Conservation (phyloP, 2,329 filamentous ascomycete genomes). For the Penicillium sclerotiorum region DNA sequence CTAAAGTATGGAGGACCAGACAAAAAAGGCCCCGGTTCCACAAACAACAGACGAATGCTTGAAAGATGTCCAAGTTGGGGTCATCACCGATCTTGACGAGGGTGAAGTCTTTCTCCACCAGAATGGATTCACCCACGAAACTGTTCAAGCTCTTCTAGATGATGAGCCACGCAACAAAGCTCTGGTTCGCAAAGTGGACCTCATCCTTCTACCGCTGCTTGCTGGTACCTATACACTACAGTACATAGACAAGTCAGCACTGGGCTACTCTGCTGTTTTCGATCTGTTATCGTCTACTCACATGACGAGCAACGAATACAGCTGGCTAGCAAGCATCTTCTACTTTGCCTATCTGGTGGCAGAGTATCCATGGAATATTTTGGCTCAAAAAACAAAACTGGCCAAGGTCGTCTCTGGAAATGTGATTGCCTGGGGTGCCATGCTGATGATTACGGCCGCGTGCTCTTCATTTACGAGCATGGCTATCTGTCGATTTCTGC, state of each 20-base stretch:
- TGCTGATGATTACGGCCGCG: slow-evolving; percentile 49
- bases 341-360: slow-evolving; percentile 54
- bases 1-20: slow-evolving; percentile 5
- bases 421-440: slow-evolving; percentile 47
- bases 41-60: slow-evolving; percentile 6
- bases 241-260: slow-evolving; percentile 60
- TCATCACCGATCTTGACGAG: slow-evolving; percentile 47
- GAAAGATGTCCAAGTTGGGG: slow-evolving; percentile 26
- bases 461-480: slow-evolving; percentile 47
- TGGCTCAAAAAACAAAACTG: slow-evolving; percentile 32
- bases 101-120: slow-evolving; percentile 54
- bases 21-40: slow-evolving; percentile 7
- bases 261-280: slow-evolving; percentile 59
- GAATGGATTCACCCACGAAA: slow-evolving; percentile 48
- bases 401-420: slow-evolving; percentile 35
- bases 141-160: slow-evolving; percentile 49
- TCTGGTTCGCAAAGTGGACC: slow-evolving; percentile 52
- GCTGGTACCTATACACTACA: slow-evolving; percentile 47
- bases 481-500: slow-evolving; percentile 48
- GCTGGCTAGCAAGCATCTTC: slow-evolving; percentile 60
- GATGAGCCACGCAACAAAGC: slow-evolving; percentile 40
- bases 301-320: slow-evolving; percentile 49
- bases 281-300: slow-evolving; percentile 55
- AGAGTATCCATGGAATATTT: slow-evolving; percentile 46
- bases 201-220: slow-evolving; percentile 55